Conservation (phyloP, 352 stramenopile species). For the Phytophthora fragariae region DNA sequence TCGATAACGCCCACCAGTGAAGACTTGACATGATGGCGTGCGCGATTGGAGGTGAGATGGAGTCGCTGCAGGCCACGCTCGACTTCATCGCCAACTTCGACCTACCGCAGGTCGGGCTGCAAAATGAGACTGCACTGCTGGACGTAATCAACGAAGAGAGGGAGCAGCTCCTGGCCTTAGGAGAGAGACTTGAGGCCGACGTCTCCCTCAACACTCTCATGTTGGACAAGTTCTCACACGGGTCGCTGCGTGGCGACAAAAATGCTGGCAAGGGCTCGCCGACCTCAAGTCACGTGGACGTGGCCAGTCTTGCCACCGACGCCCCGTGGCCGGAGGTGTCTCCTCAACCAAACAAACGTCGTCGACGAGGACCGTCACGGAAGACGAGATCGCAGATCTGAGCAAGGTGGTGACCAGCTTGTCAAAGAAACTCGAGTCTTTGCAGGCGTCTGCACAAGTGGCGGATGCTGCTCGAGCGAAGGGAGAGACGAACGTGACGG, state of each 20-base stretch:
- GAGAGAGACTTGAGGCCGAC: constrained; percentile 19
- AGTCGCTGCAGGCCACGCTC: constrained; percentile 16
- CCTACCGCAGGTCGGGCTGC: not conserved
- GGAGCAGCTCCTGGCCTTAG: not conserved
- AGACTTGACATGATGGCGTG: constrained; percentile 1
- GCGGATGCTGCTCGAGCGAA: not conserved
- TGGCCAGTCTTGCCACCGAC: not conserved
- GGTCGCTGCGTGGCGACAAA: not conserved
- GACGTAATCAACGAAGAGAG: constrained; percentile 10
- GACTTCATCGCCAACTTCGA: constrained; percentile 29
- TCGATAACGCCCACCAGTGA: constrained; percentile 15
- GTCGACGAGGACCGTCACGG: constrained; percentile 4
- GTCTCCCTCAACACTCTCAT: not conserved
- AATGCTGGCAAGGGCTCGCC: not conserved
- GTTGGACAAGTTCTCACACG: not conserved
- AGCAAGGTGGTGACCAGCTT: not conserved
- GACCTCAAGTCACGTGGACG: not conserved
- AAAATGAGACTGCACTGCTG: not conserved
- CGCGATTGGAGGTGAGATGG: constrained; percentile 1
- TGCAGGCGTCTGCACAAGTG: not conserved
- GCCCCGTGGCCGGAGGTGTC: constrained; percentile 7
- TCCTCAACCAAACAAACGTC: constrained; percentile 6
- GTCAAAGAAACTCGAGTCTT: constrained; percentile 1
- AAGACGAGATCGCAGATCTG: constrained; percentile 31
- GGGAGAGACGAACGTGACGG: not conserved